phyloP scores from a whole-genome alignment of 331 rosid species.

The Cydonia oblonga region DNA sequence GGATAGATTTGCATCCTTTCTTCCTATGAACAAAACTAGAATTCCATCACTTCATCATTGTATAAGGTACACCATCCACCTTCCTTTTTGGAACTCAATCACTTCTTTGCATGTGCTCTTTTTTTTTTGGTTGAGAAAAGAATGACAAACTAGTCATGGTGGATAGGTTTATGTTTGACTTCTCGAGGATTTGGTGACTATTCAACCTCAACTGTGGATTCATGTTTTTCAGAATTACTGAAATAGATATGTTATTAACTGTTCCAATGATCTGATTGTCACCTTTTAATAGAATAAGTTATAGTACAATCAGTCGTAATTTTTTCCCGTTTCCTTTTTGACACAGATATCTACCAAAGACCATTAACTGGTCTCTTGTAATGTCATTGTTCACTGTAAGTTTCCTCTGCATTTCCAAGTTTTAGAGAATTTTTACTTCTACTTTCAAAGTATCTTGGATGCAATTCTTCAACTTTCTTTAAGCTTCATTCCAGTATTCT shows the following conservation, averaged over 20 bases:
- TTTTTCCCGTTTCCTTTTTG: slow-evolving; percentile 9
- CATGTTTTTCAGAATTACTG: background rate
- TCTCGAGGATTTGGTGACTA: background rate
- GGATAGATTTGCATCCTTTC: background rate
- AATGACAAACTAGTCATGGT: background rate
- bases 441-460: background rate
- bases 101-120: background rate
- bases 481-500: background rate
- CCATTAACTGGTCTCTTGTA: slow-evolving; percentile 69
- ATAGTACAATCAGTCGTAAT: slow-evolving; percentile 1
- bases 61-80: background rate
- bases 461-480: background rate
- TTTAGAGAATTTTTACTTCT: background rate
- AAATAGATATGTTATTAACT: background rate
- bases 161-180: background rate
- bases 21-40: slow-evolving; percentile 8
- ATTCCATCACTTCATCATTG: background rate
- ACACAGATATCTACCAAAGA: slow-evolving; percentile 58
- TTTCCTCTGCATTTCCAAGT: background rate
- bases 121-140: background rate
- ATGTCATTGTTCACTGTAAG: slow-evolving; percentile 82
- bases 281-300: background rate
- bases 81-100: background rate
- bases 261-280: background rate
- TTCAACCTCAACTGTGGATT: slow-evolving; percentile 4